These are phyloP conservation scores for Coemansia guatemalensis DNA, from an alignment of 192 early-diverging fungal genomes.

Conservation along the genomic window DNA sequence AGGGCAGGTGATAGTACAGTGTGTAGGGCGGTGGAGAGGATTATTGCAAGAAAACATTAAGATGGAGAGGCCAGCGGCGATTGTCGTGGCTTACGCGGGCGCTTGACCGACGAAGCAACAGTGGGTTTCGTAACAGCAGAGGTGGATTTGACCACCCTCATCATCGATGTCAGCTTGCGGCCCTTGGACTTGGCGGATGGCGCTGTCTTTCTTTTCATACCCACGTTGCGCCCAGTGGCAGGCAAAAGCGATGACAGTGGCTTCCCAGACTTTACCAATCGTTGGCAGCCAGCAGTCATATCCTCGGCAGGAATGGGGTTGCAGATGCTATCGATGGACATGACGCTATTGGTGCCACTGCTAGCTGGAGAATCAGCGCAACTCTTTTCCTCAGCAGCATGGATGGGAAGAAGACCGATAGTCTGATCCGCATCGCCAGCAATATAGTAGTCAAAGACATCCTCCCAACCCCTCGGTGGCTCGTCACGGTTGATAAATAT, in stretches of 20 bases:
- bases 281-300: neutral
- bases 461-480: constrained; percentile 51
- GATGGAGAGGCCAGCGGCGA: constrained; percentile 20
- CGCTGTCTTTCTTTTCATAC: neutral
- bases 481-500: constrained; percentile 54
- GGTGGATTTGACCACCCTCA: constrained; percentile 36
- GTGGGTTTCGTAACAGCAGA: constrained; percentile 6
- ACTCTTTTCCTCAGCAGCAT: neutral
- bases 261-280: neutral
- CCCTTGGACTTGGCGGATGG: neutral
- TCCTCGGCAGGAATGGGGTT: neutral
- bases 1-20: too few species aligned
- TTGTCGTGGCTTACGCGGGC: constrained; percentile 7
- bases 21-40: too few species aligned
- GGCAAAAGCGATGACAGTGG: constrained; percentile 8
- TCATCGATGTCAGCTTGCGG: constrained; percentile 43
- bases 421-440: constrained; percentile 44
- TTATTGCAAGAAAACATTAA: neutral
- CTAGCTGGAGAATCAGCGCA: neutral
- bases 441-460: constrained; percentile 54
- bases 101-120: neutral
- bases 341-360: neutral
- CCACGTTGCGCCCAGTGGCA: neutral
- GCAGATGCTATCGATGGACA: constrained; percentile 6
- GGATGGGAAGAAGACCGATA: constrained; percentile 27